Evolutionary conservation across 768 basidiomycete genomes (phyloP), one percentile per base, ranked within the genome.

Genomic region (Fistulinella prunicolor): DNA sequence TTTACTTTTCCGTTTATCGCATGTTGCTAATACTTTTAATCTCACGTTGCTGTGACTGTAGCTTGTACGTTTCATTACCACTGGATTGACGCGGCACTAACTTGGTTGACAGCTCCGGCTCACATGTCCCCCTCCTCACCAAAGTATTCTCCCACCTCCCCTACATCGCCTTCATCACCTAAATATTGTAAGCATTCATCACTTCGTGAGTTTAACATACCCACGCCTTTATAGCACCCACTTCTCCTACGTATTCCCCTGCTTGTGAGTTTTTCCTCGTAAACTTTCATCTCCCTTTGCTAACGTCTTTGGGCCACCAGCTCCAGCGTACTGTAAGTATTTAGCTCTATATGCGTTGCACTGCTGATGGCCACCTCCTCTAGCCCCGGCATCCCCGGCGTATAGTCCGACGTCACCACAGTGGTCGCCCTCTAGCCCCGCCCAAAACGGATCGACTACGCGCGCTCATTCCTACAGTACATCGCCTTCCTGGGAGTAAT

Each of bases 121-220:
- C 85, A 89, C 46, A 79, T 87, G 74, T 94, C 93, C 8, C 93
- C 92, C 0, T 83, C 93, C 4, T 94, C 91, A 24, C 93, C 93
- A 7, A 89, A 86, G 60, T 96, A 94, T 68, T 94, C 91, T 10
- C 94, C 94, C 3, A 92, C 94, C 0, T 94, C 92, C 4, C 94
- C 94, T 66, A 81, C 85, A 8, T 93, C 90, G 3, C 94, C 94
- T 0, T 80, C 94, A 3, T 94, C 92, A 29, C 94, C 94, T 46
- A 89, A 87, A 79, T 92, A 91, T 66, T 92, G 90, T 91, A 69
- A 55, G 89, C 75, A 5, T 10, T 6, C 20, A 0, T 20, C 42
- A 19, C 20, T 12, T 32, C 9, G 1, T 3, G 20, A 3, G 21
- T 23, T 47, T n/a, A 23, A 44, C 8, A 3, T 55, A 62, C 41